Percentiles rank a stretch among this genome's conserved stretches.
phyloP scores from a whole-genome alignment of 1,139 yeast species.

The Blastobotrys aristatus region DNA sequence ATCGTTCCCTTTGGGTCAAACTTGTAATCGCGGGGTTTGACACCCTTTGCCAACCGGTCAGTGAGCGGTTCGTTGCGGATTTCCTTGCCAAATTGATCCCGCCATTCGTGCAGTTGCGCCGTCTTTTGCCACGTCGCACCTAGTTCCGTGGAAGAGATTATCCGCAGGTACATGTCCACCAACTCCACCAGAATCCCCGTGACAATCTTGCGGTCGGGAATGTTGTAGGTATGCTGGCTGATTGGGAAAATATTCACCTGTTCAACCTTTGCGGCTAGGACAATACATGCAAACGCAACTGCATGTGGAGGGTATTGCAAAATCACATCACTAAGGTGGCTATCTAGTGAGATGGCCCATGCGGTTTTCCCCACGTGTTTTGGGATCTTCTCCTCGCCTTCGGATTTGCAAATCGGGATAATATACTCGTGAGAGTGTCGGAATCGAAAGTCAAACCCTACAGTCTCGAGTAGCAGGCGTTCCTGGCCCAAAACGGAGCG shows the following conservation, averaged over 20 bases:
- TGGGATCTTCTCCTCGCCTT: slow-evolving; percentile 30
- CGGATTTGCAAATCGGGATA: slow-evolving; percentile 58
- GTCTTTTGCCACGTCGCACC: neutral
- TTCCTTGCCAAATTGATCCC: slow-evolving; percentile 2
- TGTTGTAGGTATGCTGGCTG: slow-evolving; percentile 22
- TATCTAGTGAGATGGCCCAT: slow-evolving; percentile 74
- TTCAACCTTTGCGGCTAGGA: slow-evolving; percentile 43
- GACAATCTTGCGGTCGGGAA: slow-evolving; percentile 39
- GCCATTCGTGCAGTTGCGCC: neutral
- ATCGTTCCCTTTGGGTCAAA: slow-evolving; percentile 29
- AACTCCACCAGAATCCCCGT: slow-evolving; percentile 57
- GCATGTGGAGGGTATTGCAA: slow-evolving; percentile 76
- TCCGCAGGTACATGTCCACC: slow-evolving; percentile 44
- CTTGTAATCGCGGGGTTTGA: slow-evolving; percentile 25
- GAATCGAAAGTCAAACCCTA: slow-evolving; percentile 69
- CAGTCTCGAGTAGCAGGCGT: slow-evolving; percentile 66
- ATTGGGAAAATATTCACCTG: slow-evolving; percentile 26
- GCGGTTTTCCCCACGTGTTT: slow-evolving; percentile 40
- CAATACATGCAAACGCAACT: slow-evolving; percentile 64
- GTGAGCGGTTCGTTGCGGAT: neutral
- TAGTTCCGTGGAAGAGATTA: neutral
- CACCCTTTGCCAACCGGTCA: slow-evolving; percentile 4
- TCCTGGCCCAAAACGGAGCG: slow-evolving; percentile 40
- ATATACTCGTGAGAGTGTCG: slow-evolving; percentile 63
- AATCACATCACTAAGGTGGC: slow-evolving; percentile 65